Evolutionary conservation across 768 basidiomycete genomes (phyloP).

Genomic region (Austroboletus eburneus): DNA sequence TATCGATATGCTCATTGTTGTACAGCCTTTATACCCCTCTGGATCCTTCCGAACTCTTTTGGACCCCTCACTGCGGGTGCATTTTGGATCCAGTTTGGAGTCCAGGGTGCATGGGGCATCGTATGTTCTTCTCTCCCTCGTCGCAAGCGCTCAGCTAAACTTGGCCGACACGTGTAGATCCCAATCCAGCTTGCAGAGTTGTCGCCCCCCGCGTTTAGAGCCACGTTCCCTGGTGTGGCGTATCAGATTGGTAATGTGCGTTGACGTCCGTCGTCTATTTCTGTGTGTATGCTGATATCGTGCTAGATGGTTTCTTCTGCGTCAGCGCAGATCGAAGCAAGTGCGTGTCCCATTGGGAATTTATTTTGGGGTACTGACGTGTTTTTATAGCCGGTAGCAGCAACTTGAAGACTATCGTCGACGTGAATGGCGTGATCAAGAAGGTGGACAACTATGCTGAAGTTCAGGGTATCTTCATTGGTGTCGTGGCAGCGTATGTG

Average conservation of each 20-base stretch:
- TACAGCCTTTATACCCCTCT: constrained; percentile 63
- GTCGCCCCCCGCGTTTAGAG: constrained; percentile 85
- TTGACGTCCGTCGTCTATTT: background rate
- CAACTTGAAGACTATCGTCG: constrained; percentile 48
- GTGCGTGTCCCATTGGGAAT: constrained; percentile 7
- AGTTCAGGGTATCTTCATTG: constrained; percentile 88
- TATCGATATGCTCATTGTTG: background rate
- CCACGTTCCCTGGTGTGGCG: constrained; percentile 80
- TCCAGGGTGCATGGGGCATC: constrained; percentile 89
- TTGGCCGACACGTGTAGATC: constrained; percentile 41
- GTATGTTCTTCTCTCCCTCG: constrained; percentile 38
- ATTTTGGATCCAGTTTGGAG: constrained; percentile 82
- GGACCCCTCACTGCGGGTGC: constrained; percentile 71
- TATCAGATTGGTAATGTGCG: constrained; percentile 75
- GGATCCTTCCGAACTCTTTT: constrained; percentile 76
- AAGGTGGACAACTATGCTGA: constrained; percentile 63
- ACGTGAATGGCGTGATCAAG: constrained; percentile 33
- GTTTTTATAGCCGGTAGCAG: constrained; percentile 49
- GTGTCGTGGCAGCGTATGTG: constrained; percentile 73
- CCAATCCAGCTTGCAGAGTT: constrained; percentile 82
- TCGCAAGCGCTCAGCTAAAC: no score
- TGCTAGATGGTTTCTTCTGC: constrained; percentile 62
- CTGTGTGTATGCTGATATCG: background rate
- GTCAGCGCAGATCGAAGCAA: constrained; percentile 50
- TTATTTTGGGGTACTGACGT: background rate